A percentile compares a stretch with the other conserved stretches of the same genome.
phyloP scores from a whole-genome alignment of 1,284 basidiomycete genomes.

The Clitocybe nebularis region DNA sequence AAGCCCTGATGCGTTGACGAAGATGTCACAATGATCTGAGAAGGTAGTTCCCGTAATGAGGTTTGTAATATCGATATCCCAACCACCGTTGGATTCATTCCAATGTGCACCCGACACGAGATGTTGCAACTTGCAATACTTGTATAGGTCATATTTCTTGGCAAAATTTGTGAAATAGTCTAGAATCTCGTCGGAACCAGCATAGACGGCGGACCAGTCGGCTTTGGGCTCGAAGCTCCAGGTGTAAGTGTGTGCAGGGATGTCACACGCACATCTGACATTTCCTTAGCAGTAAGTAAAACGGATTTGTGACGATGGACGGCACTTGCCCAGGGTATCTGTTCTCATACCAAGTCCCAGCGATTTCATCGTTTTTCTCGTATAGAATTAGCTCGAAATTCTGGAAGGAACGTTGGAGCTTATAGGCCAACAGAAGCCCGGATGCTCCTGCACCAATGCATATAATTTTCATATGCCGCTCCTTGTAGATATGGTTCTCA shows the following conservation, averaged over 20 bases:
- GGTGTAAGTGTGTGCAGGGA: constrained; percentile 26
- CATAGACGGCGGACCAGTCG: constrained; percentile 27
- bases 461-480: constrained; percentile 24
- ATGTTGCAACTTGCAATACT: constrained; percentile 27
- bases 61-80: constrained; percentile 25
- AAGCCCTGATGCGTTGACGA: constrained; percentile 29
- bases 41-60: constrained; percentile 18
- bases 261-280: constrained; percentile 29
- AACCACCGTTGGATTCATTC: constrained; percentile 23
- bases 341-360: constrained; percentile 32
- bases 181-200: constrained; percentile 25
- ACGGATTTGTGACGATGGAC: not conserved
- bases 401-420: constrained; percentile 29
- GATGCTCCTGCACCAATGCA: constrained; percentile 31
- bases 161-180: constrained; percentile 25
- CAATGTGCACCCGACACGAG: constrained; percentile 26
- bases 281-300: no score
- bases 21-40: constrained; percentile 26
- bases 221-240: constrained; percentile 28
- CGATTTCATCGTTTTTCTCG: constrained; percentile 27
- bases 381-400: constrained; percentile 27
- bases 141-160: constrained; percentile 25
- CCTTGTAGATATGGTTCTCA: constrained; percentile 24
- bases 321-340: constrained; percentile 22
- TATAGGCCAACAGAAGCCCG: constrained; percentile 29